Base-by-base conservation (phyloP, 2,329 filamentous ascomycete species). In the Trichoderma aggressivum region DNA sequence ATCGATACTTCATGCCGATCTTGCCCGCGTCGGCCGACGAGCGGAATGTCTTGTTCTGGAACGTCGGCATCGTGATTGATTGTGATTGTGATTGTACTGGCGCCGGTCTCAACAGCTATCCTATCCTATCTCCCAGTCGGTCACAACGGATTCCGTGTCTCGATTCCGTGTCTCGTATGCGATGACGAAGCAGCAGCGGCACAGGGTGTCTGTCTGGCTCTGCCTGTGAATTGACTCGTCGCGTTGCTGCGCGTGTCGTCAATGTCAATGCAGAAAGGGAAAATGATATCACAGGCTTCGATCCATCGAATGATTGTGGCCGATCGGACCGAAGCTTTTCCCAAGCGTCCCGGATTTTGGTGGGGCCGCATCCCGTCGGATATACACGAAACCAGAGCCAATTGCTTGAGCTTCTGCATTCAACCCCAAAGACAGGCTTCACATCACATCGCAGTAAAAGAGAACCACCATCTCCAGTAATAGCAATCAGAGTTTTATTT, bases 1-100 rank as follows among this genome's bases (percentile, higher is more conserved):
- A 84, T 71, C 96, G 92, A 84, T 99, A 99, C 73, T 86, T 86
- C 71, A 91, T 88, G 64, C 92, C 93, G 75, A 97, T 83, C 12
- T 87, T 89, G 81, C 90, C 90, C 74, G 88, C 83, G 73, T 93
- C 88, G 72, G 89, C 86, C 39, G 91, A 82, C 53, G 89, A 83
- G 74, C 90, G 90, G 81, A 91, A 97, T 73, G 89, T 91, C 76
- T 93, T 93, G 74, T 84, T 87, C 74, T 85, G 87, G 78, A 95
- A 95, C 90, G 76, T 75, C 64, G 78, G 76, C 80, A 81, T 82
- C 56, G 72, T 76, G 16, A 34, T 7, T 56, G 50, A 28, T 26
- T 60, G 32, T 61, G 34, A 32, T 50, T 63, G 43, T 28, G 43
- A 16, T 62, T 47, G 39, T 26, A 14, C 8, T 36, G 43, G 14